These are phyloP conservation scores for Monosporascus ibericus DNA, from an alignment of 2,329 filamentous ascomycete species.

Conservation along the genomic window DNA sequence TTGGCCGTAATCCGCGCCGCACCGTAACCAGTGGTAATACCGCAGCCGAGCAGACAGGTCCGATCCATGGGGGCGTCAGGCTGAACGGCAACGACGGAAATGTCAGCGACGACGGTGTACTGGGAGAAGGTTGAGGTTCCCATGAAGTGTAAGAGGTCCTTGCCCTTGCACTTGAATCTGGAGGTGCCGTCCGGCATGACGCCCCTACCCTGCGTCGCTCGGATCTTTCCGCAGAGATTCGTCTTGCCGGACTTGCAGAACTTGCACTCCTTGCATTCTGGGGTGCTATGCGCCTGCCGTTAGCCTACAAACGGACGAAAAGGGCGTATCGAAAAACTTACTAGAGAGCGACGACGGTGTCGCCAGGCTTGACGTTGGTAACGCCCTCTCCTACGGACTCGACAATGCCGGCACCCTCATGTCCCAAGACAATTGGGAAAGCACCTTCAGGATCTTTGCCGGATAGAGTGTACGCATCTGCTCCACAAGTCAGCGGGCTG, in stretches of 20 bases:
- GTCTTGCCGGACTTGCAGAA: constrained; percentile 99
- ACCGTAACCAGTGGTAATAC: constrained; percentile 97
- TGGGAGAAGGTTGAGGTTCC: constrained; percentile 98
- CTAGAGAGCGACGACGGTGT: constrained; percentile 88
- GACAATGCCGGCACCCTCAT: constrained; percentile 87
- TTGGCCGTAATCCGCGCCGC: constrained; percentile 90
- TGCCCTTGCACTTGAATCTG: constrained; percentile 89
- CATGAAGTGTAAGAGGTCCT: constrained; percentile 98
- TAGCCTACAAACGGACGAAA: constrained; percentile 7
- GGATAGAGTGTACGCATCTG: constrained; percentile 88
- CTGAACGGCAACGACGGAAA: constrained; percentile 92
- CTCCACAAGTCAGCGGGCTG: constrained; percentile 12
- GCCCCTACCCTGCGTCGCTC: constrained; percentile 89
- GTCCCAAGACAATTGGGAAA: constrained; percentile 82
- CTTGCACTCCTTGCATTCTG: constrained; percentile 96
- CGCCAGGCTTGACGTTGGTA: constrained; percentile 87
- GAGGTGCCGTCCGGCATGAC: constrained; percentile 96
- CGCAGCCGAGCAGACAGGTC: constrained; percentile 92
- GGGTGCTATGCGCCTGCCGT: constrained; percentile 57
- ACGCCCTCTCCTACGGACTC: constrained; percentile 94
- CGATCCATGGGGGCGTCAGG: constrained; percentile 89
- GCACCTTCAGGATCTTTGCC: constrained; percentile 96
- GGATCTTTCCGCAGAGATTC: constrained; percentile 98
- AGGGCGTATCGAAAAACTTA: constrained; percentile 35
- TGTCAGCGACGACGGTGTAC: constrained; percentile 97